These are phyloP conservation scores for Gymnopilus dilepis DNA, from an alignment of 768 basidiomycete genomes.

Conservation along the genomic window DNA sequence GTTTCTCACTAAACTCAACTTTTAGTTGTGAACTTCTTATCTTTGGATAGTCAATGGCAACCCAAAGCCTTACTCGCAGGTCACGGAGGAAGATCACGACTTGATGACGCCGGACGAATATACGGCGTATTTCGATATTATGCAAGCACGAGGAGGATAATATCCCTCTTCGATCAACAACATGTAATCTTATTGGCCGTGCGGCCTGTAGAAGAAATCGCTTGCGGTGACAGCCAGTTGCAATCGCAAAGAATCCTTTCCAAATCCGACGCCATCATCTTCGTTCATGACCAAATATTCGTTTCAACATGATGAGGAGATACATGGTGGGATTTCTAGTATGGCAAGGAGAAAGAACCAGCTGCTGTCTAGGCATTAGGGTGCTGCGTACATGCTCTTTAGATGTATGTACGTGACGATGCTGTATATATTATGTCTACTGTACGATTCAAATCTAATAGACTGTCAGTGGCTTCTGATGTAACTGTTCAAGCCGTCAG, in stretches of 20 bases:
- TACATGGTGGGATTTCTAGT: background rate
- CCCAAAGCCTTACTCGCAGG: conserved; percentile 72
- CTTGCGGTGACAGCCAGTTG: background rate
- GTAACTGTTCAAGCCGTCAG: background rate
- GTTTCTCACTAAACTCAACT: conserved; percentile 1
- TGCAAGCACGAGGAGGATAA: conserved; percentile 50
- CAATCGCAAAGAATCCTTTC: background rate
- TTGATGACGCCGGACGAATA: conserved; percentile 95
- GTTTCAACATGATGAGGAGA: background rate
- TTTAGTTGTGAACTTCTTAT: conserved; percentile 6
- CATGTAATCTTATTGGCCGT: background rate
- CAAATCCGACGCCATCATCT: background rate
- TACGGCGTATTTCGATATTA: conserved; percentile 75
- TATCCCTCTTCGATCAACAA: background rate
- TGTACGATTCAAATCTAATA: conserved; percentile 1
- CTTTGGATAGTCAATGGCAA: conserved; percentile 85
- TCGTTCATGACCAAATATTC: background rate
- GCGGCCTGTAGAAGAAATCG: background rate
- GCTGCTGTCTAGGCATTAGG: background rate
- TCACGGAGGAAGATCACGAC: conserved; percentile 93
- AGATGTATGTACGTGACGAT: background rate
- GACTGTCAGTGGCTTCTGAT: background rate
- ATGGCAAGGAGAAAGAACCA: background rate
- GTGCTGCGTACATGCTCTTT: background rate
- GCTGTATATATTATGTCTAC: conserved; percentile 3